A percentile compares a stretch with the other conserved stretches of the same genome.
phyloP scores from a whole-genome alignment of 805 yeast species.

The Myxozyma sirexii region DNA sequence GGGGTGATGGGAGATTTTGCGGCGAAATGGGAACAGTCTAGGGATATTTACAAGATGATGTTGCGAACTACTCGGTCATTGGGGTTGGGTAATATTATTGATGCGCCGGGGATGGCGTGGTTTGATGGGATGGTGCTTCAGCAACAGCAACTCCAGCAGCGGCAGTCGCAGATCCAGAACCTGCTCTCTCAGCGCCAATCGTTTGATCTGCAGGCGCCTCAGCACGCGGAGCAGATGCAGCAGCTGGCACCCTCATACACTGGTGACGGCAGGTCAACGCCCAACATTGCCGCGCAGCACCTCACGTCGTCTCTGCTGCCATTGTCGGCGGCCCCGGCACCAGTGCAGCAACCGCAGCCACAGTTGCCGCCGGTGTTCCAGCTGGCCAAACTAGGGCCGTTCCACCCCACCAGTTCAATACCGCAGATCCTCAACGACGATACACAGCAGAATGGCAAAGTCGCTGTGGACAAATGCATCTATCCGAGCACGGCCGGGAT shows the following conservation, averaged over 20 bases:
- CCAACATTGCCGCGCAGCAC: not conserved
- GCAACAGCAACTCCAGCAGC: slow-evolving; percentile 3
- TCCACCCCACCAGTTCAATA: not conserved
- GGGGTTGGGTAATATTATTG: slow-evolving; percentile 21
- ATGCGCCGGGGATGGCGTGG: slow-evolving; percentile 19
- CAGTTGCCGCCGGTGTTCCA: slow-evolving; percentile 19
- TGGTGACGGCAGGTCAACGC: too few species aligned
- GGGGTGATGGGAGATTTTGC: slow-evolving; percentile 16
- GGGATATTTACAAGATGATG: slow-evolving; percentile 19
- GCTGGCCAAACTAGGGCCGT: slow-evolving; percentile 14
- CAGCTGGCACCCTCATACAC: not conserved
- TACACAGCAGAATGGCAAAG: not conserved
- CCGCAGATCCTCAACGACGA: not conserved
- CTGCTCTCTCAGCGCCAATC: not conserved
- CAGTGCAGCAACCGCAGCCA: slow-evolving; percentile 3
- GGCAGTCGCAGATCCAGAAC: not conserved
- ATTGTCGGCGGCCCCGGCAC: not conserved
- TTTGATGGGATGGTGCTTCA: not conserved
- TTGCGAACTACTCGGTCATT: slow-evolving; percentile 12
- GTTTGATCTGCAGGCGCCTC: not conserved
- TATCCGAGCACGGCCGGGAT: not conserved
- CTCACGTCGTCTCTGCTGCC: not conserved
- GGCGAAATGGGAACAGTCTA: slow-evolving; percentile 13
- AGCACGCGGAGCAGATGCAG: not conserved
- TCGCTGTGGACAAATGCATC: not conserved